Evolutionary conservation across 345 rosid genomes (phyloP).

Genomic region (Melaleuca alternifolia): DNA sequence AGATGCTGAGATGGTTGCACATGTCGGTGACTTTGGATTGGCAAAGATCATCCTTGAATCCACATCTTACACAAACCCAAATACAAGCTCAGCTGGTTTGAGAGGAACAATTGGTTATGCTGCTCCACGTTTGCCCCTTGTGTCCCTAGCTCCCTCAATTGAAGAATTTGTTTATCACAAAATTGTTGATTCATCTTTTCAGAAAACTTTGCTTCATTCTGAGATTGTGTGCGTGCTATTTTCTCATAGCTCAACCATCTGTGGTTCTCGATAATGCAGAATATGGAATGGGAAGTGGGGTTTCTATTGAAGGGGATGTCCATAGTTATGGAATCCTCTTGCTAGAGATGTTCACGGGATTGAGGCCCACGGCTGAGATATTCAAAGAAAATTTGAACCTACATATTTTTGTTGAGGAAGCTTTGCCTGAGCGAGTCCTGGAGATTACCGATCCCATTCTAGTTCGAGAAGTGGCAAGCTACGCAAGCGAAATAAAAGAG

Average conservation of each 20-base stretch:
- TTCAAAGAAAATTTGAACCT: conserved; percentile 10
- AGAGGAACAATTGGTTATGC: neutral
- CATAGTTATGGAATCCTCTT: conserved; percentile 19
- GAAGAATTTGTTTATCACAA: neutral
- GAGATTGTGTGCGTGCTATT: neutral
- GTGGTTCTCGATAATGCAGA: neutral
- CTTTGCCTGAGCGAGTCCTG: neutral
- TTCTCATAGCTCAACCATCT: too few species aligned
- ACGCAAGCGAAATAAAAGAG: neutral
- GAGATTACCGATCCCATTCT: conserved; percentile 5
- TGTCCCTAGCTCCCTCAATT: neutral
- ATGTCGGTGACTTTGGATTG: neutral
- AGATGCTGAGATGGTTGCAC: neutral
- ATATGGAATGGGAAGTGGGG: conserved; percentile 14
- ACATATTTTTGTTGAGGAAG: neutral
- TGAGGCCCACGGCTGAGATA: conserved; percentile 5
- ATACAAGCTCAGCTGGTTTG: neutral
- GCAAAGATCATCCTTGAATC: neutral
- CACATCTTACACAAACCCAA: neutral
- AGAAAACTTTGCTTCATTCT: neutral
- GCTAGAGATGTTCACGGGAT: conserved; percentile 13
- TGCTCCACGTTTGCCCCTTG: neutral
- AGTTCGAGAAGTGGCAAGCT: neutral
- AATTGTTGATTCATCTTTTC: neutral
- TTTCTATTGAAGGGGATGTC: conserved; percentile 10